A percentile compares a stretch with the other conserved stretches of the same genome.
Evolutionary conservation across 2,329 filamentous ascomycete genomes (phyloP).

Genomic region (Penicillium sclerotiorum): DNA sequence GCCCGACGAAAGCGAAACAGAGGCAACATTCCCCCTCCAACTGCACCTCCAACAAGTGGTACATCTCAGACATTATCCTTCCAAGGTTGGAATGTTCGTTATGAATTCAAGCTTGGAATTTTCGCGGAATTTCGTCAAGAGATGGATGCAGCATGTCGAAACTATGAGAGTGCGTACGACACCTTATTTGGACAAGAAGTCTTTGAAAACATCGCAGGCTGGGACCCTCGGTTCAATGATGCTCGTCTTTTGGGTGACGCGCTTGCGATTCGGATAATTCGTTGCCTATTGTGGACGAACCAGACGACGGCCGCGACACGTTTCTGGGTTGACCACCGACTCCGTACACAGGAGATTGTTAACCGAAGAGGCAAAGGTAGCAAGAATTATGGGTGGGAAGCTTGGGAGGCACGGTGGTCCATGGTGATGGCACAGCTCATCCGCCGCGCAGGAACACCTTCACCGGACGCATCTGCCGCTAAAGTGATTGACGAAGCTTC

Average conservation of each 20-base stretch:
- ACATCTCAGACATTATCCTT: slow-evolving; percentile 84
- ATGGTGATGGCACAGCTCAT: slow-evolving; percentile 64
- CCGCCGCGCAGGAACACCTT: slow-evolving; percentile 51
- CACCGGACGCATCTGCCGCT: slow-evolving; percentile 30
- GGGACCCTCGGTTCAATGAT: slow-evolving; percentile 89
- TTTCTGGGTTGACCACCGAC: slow-evolving; percentile 76
- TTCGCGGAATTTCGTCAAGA: slow-evolving; percentile 94
- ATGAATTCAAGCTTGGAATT: slow-evolving; percentile 89
- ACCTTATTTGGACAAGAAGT: slow-evolving; percentile 79
- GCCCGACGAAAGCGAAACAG: slow-evolving; percentile 83
- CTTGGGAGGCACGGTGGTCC: slow-evolving; percentile 82
- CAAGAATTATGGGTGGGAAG: slow-evolving; percentile 88
- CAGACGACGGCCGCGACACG: slow-evolving; percentile 78
- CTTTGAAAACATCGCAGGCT: slow-evolving; percentile 84
- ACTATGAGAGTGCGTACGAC: slow-evolving; percentile 86
- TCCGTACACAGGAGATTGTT: slow-evolving; percentile 73
- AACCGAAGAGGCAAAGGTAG: slow-evolving; percentile 83
- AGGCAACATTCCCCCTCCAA: slow-evolving; percentile 75
- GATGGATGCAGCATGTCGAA: slow-evolving; percentile 81
- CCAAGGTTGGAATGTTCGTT: slow-evolving; percentile 88
- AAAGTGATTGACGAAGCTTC: slow-evolving; percentile 30
- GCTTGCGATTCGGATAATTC: slow-evolving; percentile 76
- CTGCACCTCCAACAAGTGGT: slow-evolving; percentile 77
- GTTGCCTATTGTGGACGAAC: slow-evolving; percentile 78
- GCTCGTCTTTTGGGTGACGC: slow-evolving; percentile 84